Conservation (phyloP, 805 yeast genomes). For the Lipomyces yamadae region DNA sequence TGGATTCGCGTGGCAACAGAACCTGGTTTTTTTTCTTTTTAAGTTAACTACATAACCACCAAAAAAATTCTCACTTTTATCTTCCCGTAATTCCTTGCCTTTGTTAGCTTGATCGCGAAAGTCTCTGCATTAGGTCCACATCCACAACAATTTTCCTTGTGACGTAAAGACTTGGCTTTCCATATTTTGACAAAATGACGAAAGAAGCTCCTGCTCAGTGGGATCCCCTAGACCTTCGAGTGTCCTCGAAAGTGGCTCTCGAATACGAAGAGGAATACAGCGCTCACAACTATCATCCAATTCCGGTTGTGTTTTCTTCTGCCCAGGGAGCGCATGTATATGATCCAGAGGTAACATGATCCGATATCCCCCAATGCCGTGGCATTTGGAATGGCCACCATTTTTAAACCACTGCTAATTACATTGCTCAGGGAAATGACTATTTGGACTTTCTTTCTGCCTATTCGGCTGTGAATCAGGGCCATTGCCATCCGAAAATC, state of each 20-base stretch:
- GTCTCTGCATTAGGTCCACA: not conserved
- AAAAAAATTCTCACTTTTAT: too few species aligned
- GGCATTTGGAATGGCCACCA: not conserved
- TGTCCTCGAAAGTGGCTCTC: constrained; percentile 29
- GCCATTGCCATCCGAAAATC: constrained; percentile 96
- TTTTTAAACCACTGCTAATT: not conserved
- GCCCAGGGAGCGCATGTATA: constrained; percentile 93
- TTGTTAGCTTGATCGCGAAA: not conserved
- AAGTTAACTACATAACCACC: too few species aligned
- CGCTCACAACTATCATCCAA: constrained; percentile 96
- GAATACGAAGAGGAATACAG: constrained; percentile 72
- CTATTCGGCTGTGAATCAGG: constrained; percentile 96
- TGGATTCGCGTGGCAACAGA: too few species aligned
- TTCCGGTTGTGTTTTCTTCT: constrained; percentile 88
- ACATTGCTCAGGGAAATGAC: constrained; percentile 63
- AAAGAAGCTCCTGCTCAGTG: not conserved
- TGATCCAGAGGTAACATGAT: constrained; percentile 73
- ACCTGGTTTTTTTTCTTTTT: too few species aligned
- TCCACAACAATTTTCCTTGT: not conserved
- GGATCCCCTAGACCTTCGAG: not conserved
- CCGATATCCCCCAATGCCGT: not conserved
- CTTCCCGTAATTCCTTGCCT: not conserved
- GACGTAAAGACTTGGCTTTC: not conserved
- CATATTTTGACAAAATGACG: not conserved
- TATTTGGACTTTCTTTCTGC: constrained; percentile 92